Evolutionary conservation across 768 basidiomycete genomes (phyloP), one percentile per base, ranked within the genome.

Genomic region (Boletellus sp.): DNA sequence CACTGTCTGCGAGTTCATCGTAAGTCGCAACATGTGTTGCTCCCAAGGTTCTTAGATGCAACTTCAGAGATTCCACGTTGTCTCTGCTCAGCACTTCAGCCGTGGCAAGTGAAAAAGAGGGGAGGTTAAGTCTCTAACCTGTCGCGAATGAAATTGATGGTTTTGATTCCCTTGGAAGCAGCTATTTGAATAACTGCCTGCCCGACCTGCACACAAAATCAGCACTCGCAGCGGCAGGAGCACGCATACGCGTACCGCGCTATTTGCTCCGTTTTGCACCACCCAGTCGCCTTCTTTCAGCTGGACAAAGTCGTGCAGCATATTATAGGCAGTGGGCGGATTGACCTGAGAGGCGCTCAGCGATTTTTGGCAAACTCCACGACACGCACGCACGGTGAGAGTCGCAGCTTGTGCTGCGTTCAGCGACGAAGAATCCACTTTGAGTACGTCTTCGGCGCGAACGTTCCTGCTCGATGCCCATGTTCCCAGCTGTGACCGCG

Each of bases 131-230:
- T 33, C 34, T 53, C 75, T 34, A 45, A 85, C 87, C 90, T 74
- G 52, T 80, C 72, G 16, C 92, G 80, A 22, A 94, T 80, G 53
- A 94, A 77, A 61, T 94, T 94, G 59, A 94, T 78, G 1, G 90
- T 93, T 35, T 83, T 84, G 36, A 90, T 50, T 6, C 86, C 85
- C 42, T 73, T 75, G 15, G 78, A 73, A 26, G 78, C 81, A n/a
- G 90, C 89, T 34, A 94, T 84, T 57, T 93, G 90, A 42, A 93
- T 89, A 20, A 92, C 87, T 0, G 84, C 83, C 72, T 93, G 87
- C 12, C 91, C 91, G 13, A 88, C 85, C 85, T 87, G 48, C 16
- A 42, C 38, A 49, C 38, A 47, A 32, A 13, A 8, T 54, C 43
- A 59, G 24, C 42, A 31, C 15, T 32, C 15, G 10, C 35, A 35